Conservation (phyloP, 2,329 filamentous ascomycete genomes). For the Spiromastix sp. region DNA sequence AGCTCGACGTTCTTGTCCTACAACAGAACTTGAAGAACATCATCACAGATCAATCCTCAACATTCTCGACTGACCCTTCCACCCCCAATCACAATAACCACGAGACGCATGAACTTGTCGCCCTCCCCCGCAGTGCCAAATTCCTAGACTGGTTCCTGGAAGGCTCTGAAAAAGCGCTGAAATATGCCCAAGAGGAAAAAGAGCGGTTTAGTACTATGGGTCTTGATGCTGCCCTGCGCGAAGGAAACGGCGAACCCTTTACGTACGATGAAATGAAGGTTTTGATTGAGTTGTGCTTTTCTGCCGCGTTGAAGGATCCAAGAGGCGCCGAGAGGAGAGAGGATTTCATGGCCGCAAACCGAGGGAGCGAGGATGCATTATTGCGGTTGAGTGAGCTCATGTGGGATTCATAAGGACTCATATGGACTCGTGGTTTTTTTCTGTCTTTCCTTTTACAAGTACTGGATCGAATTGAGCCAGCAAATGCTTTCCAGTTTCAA, state of each 20-base stretch:
- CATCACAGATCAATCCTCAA: conserved; percentile 31
- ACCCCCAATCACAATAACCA: conserved; percentile 6
- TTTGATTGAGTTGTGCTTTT: conserved; percentile 37
- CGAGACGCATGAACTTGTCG: conserved; percentile 24
- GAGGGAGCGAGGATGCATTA: conserved; percentile 34
- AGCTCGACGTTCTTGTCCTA: conserved; percentile 85
- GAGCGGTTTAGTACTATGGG: conserved; percentile 25
- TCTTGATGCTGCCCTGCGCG: conserved; percentile 23
- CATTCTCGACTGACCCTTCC: conserved; percentile 8
- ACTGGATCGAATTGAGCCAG: neutral
- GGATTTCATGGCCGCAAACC: conserved; percentile 36
- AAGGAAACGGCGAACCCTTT: conserved; percentile 33
- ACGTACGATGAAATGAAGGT: conserved; percentile 37
- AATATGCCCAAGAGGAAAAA: conserved; percentile 36
- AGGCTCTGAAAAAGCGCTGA: conserved; percentile 33
- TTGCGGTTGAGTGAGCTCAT: conserved; percentile 36
- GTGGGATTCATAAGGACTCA: conserved; percentile 33
- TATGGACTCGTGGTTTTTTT: neutral
- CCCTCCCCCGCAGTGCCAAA: conserved; percentile 33
- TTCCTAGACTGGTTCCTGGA: conserved; percentile 40
- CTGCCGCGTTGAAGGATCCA: conserved; percentile 32
- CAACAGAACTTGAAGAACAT: conserved; percentile 97
- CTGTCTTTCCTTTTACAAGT: neutral
- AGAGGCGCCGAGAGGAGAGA: conserved; percentile 31
- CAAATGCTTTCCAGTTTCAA: too few relatives aligned